Percentiles rank a stretch among this genome's conserved stretches.
Evolutionary conservation across 768 basidiomycete genomes (phyloP).

Genomic region (Leccinum disarticulatum): DNA sequence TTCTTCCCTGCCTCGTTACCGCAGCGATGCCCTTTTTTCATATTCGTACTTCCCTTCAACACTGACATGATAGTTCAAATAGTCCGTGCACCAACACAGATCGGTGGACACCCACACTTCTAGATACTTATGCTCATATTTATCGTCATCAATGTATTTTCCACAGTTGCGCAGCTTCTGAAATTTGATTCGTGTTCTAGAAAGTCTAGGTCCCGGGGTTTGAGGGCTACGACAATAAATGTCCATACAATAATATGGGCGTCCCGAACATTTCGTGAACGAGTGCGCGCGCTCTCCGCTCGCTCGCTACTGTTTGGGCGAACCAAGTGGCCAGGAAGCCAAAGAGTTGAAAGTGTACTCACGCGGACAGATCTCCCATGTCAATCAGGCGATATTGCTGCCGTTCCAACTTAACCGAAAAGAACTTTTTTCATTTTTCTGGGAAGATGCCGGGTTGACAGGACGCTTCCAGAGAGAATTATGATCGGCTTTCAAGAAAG

Average conservation of each 20-base stretch:
- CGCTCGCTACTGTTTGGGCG: neutral
- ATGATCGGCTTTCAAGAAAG: too few relatives aligned
- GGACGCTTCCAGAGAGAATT: too few relatives aligned
- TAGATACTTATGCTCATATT: neutral
- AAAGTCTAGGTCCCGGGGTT: neutral
- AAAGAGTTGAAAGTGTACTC: too few relatives aligned
- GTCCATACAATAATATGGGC: neutral
- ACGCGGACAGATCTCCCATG: neutral
- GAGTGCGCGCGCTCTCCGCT: neutral
- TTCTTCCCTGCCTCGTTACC: neutral
- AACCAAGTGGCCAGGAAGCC: neutral
- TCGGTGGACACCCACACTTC: neutral
- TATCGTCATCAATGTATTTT: neutral
- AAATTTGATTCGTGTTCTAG: neutral
- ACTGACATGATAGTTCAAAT: slow-evolving; percentile 11
- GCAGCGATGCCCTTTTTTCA: neutral
- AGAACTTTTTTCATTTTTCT: neutral
- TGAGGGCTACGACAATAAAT: neutral
- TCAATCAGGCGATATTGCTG: neutral
- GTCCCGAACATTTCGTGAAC: neutral
- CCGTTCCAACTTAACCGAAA: neutral
- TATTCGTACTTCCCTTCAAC: slow-evolving; percentile 1
- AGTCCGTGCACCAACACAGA: neutral
- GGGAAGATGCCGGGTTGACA: neutral
- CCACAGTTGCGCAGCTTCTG: neutral